phyloP scores from a whole-genome alignment of 2,329 filamentous ascomycete genomes.

The Cladophialophora chaetospira region DNA sequence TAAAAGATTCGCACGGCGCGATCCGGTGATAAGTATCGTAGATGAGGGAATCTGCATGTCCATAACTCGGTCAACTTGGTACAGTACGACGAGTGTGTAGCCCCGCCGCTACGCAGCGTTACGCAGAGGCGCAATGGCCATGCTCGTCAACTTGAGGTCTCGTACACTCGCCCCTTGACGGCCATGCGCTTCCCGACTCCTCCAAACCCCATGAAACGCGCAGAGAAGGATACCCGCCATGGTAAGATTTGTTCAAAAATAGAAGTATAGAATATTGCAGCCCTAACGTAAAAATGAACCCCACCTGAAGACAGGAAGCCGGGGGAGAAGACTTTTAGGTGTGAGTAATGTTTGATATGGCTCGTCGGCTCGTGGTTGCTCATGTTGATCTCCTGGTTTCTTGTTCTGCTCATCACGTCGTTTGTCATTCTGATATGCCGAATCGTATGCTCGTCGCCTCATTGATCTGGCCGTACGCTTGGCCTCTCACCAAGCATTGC shows the following conservation, averaged over 20 bases:
- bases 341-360: not conserved
- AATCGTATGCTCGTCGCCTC: not conserved
- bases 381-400: not conserved
- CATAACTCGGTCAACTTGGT: too few species aligned
- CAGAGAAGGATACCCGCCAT: not conserved
- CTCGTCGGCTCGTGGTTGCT: not conserved
- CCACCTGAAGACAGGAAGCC: not conserved
- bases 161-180: not conserved
- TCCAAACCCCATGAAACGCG: not conserved
- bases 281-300: not conserved
- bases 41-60: too few species aligned
- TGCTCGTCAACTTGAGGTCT: not conserved
- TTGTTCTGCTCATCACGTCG: conserved; percentile 12
- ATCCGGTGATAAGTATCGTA: too few species aligned
- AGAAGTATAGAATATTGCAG: not conserved
- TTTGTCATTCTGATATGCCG: conserved; percentile 2
- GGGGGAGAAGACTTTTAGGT: not conserved
- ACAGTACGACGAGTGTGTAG: too few species aligned
- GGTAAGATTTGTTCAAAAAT: not conserved
- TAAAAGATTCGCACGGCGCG: too few species aligned
- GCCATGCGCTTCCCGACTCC: not conserved
- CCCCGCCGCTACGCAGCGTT: too few species aligned
- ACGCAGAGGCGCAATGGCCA: too few species aligned
- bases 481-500: conserved; percentile 71
- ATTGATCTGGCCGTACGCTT: not conserved